These are phyloP conservation scores for Pezicula neosporulosa DNA, from an alignment of 2,329 filamentous ascomycete species.

Conservation along the genomic window DNA sequence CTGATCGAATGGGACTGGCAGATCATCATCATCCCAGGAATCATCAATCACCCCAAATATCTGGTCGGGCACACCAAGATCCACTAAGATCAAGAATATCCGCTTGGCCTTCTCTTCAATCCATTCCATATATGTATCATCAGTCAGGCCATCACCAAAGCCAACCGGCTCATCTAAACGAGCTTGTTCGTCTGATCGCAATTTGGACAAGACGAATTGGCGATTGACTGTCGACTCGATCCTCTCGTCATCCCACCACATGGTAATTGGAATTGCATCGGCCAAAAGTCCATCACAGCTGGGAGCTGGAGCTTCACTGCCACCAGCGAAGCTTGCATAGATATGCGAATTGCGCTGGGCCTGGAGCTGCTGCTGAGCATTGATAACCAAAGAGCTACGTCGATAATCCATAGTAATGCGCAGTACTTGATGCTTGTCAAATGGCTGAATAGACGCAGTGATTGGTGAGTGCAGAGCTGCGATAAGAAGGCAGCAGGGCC, in stretches of 20 bases:
- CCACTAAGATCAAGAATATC: conserved; percentile 68
- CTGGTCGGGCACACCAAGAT: conserved; percentile 67
- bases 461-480: too few relatives aligned
- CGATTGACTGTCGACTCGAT: conserved; percentile 69
- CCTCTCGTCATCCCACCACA: conserved; percentile 70
- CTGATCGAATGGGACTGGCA: conserved; percentile 65
- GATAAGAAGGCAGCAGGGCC: too few relatives aligned
- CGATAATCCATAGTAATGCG: conserved; percentile 23
- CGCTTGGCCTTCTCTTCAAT: conserved; percentile 66
- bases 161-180: conserved; percentile 59
- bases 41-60: conserved; percentile 75
- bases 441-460: too few relatives aligned
- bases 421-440: too few relatives aligned
- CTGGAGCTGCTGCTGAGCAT: conserved; percentile 13
- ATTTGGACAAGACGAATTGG: conserved; percentile 61
- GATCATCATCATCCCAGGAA: conserved; percentile 73
- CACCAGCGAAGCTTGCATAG: conserved; percentile 26
- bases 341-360: conserved; percentile 20
- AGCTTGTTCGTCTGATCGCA: conserved; percentile 59
- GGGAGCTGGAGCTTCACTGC: conserved; percentile 7
- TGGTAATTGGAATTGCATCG: conserved; percentile 21
- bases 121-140: conserved; percentile 77
- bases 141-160: conserved; percentile 64
- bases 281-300: conserved; percentile 22
- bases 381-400: conserved; percentile 21